phyloP scores from a whole-genome alignment of 2,329 filamentous ascomycete species.

The Fusarium keratoplasticum region DNA sequence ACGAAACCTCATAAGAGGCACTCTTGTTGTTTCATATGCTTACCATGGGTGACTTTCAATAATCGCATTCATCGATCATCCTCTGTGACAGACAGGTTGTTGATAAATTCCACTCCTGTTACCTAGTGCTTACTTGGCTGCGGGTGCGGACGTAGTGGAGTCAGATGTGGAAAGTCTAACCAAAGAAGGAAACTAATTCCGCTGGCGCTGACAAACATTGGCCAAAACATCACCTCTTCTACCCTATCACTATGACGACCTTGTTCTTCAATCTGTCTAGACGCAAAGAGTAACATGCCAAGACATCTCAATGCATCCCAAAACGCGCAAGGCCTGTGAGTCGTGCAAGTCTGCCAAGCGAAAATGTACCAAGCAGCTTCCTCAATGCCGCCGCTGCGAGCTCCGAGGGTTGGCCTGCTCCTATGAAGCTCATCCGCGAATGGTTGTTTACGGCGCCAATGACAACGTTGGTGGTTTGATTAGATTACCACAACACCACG shows the following conservation, averaged over 20 bases:
- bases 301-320: background rate
- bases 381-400: slow-evolving; percentile 30
- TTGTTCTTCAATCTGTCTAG: background rate
- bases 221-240: background rate
- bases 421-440: slow-evolving; percentile 30
- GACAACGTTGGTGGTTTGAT: background rate
- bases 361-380: slow-evolving; percentile 34
- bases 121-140: background rate
- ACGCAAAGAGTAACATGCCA: too few species aligned
- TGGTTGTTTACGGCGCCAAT: slow-evolving; percentile 12
- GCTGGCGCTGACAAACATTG: background rate
- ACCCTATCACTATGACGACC: background rate
- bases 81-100: too few species aligned
- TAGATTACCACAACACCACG: rapidly evolving
- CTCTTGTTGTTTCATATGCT: too few species aligned
- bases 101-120: background rate
- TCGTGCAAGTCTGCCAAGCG: slow-evolving; percentile 32
- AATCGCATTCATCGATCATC: too few species aligned
- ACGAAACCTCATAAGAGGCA: too few species aligned
- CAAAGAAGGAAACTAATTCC: background rate
- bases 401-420: slow-evolving; percentile 29
- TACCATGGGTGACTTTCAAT: too few species aligned
- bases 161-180: slow-evolving; percentile 14
- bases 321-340: slow-evolving; percentile 18
- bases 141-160: background rate